These are phyloP conservation scores for Pseudomonodictys pantanalensis DNA, from an alignment of 495 filamentous ascomycete species.

Conservation along the genomic window DNA sequence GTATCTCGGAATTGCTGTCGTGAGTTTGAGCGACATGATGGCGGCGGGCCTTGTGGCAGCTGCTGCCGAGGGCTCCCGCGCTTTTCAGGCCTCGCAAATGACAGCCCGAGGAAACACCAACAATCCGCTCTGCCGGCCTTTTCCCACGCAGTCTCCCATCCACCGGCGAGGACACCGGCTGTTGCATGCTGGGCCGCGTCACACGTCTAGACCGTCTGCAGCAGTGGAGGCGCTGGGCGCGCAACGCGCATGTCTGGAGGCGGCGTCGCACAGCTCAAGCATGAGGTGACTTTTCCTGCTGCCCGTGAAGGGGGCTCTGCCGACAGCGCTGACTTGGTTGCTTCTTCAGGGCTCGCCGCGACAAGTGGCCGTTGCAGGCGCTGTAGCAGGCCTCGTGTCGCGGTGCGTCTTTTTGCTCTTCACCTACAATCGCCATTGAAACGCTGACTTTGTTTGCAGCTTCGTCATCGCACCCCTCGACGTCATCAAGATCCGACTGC, in stretches of 20 bases:
- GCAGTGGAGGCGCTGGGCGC: constrained; percentile 19
- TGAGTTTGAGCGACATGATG: constrained; percentile 19
- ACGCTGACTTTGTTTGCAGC: constrained; percentile 42
- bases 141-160: constrained; percentile 1
- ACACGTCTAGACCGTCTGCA: not conserved
- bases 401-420: constrained; percentile 50
- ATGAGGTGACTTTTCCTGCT: constrained; percentile 62
- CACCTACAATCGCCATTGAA: not conserved
- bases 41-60: not conserved
- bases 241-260: constrained; percentile 78
- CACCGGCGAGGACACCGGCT: not conserved
- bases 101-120: constrained; percentile 6
- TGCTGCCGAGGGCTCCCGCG: not conserved
- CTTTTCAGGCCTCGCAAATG: not conserved
- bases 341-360: constrained; percentile 67
- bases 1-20: constrained; percentile 14
- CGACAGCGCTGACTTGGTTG: not conserved
- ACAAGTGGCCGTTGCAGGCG: constrained; percentile 82
- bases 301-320: too few relatives aligned
- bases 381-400: constrained; percentile 83
- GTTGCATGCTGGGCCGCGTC: not conserved
- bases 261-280: constrained; percentile 74
- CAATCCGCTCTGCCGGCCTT: constrained; percentile 14
- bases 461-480: constrained; percentile 92
- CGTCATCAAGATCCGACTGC: constrained; percentile 94